Conservation (phyloP, 2,329 filamentous ascomycete species). For the Penicillium glabrum region DNA sequence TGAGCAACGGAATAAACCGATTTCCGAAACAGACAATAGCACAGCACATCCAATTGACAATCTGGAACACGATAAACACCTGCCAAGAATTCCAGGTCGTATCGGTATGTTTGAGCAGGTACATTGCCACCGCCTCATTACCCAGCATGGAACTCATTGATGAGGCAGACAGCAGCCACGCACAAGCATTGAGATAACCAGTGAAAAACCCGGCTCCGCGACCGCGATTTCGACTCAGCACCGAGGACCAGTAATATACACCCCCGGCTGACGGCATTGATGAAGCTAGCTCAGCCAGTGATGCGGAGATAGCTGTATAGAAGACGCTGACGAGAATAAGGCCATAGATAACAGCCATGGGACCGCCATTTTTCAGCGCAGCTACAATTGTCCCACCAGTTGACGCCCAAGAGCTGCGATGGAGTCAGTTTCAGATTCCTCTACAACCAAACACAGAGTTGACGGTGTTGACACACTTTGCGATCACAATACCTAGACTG, state of each 20-base stretch:
- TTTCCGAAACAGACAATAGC: slow-evolving; percentile 56
- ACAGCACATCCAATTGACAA: slow-evolving; percentile 53
- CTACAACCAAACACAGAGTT: not conserved
- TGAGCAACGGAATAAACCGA: slow-evolving; percentile 47
- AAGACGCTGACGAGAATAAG: slow-evolving; percentile 49
- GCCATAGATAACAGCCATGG: slow-evolving; percentile 60
- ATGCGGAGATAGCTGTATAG: slow-evolving; percentile 56
- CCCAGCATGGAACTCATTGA: slow-evolving; percentile 35
- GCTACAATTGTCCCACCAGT: slow-evolving; percentile 57
- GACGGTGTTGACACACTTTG: slow-evolving; percentile 23
- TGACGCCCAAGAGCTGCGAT: slow-evolving; percentile 57
- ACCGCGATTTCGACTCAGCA: slow-evolving; percentile 51
- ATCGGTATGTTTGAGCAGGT: slow-evolving; percentile 24
- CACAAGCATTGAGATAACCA: slow-evolving; percentile 36
- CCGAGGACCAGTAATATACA: slow-evolving; percentile 60
- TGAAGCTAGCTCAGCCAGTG: slow-evolving; percentile 57
- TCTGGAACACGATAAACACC: slow-evolving; percentile 38
- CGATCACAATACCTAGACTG: slow-evolving; percentile 58
- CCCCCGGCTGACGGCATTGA: slow-evolving; percentile 55
- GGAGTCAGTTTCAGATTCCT: not conserved
- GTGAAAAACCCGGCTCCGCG: slow-evolving; percentile 44
- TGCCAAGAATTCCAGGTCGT: slow-evolving; percentile 31
- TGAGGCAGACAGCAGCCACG: slow-evolving; percentile 32
- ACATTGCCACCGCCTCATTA: slow-evolving; percentile 34
- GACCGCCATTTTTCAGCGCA: slow-evolving; percentile 59